These are phyloP conservation scores for Metarhizium humberi DNA, from an alignment of 2,329 filamentous ascomycete species.

Conservation along the genomic window DNA sequence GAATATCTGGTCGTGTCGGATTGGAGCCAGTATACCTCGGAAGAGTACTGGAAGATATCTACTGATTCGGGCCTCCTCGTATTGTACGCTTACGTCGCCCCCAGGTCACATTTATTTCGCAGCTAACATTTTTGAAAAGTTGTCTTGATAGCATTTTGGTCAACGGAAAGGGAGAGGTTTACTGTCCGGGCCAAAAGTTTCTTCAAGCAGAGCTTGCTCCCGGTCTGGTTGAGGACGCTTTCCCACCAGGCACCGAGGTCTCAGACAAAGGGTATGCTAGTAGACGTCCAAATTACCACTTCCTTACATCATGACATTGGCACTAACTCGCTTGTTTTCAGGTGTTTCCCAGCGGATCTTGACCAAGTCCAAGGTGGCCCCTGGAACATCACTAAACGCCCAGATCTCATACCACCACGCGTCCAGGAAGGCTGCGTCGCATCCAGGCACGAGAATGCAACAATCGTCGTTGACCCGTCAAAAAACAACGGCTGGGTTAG, in stretches of 20 bases:
- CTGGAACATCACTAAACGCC: neutral
- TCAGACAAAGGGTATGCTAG: conserved; percentile 1
- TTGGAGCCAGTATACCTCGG: conserved; percentile 8
- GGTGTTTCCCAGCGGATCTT: conserved; percentile 1
- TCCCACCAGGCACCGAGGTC: neutral
- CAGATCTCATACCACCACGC: neutral
- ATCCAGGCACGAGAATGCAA: neutral
- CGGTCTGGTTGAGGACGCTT: neutral
- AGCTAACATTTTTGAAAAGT: neutral
- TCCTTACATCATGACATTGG: neutral
- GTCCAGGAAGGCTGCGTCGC: neutral
- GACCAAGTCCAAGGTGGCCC: neutral
- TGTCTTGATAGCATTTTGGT: conserved; percentile 1
- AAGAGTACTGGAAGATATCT: conserved; percentile 3
- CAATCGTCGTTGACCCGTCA: neutral
- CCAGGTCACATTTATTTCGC: neutral
- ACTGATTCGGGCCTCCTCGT: neutral
- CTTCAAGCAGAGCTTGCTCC: neutral
- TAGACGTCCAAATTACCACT: neutral
- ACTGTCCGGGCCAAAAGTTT: neutral
- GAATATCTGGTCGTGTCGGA: conserved; percentile 6
- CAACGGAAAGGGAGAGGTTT: conserved; percentile 1
- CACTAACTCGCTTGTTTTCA: neutral
- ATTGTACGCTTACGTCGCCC: neutral
- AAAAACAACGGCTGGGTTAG: conserved; percentile 1